Evolutionary conservation across 306 rosid species (phyloP), one percentile per base, ranked within the genome.

Genomic region (Prinsepia uniflora): DNA sequence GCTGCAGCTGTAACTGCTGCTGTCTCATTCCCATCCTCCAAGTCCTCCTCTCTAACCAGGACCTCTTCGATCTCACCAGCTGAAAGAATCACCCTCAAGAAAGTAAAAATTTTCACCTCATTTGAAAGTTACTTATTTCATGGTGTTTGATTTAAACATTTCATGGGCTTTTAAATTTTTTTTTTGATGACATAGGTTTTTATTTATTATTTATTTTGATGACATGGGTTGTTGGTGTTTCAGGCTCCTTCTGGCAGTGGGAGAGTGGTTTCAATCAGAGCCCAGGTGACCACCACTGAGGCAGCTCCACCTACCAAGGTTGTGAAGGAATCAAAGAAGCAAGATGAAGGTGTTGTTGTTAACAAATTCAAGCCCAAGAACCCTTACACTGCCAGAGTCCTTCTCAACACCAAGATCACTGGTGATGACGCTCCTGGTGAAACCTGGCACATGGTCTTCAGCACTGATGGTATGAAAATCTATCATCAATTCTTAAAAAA

Each of bases 391-490:
- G 92, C 96, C 0, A 85, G 87, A 56, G 83, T 88, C 79, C 87
- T 95, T 46, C 91, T 95, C 75, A 95, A 95, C 87, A 91, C 99
- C 17, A 95, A 87, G 89, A 95, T 95, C 84, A 95, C 99, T 14
- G 97, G 87, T 20, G 99, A 95, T 72, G 99, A 95, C 74, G 99
- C 99, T 52, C 99, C 99, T 10, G 99, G 99, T 17, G 99, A 95
- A 76, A 95, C 99, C 5, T 91, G 97, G 96, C 99, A 95, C 81
- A 95, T 95, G 97, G 97, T 95, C 63, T 95, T 95, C 91, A 87
- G 72, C 85, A 95, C 99, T 11, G 99, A 95, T 56, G 99, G 97
- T 95, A 71, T 52, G 74, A 30, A 30, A 30, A 30, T 1, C 2
- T 30, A 30, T 30, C 36, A 30, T 30, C 36, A 3, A 30, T 30